Percentiles rank a stretch among this genome's conserved stretches.
These are phyloP conservation scores for Phytopythium chamaehyphon DNA, from an alignment of 352 stramenopile genomes.

Conservation along the genomic window DNA sequence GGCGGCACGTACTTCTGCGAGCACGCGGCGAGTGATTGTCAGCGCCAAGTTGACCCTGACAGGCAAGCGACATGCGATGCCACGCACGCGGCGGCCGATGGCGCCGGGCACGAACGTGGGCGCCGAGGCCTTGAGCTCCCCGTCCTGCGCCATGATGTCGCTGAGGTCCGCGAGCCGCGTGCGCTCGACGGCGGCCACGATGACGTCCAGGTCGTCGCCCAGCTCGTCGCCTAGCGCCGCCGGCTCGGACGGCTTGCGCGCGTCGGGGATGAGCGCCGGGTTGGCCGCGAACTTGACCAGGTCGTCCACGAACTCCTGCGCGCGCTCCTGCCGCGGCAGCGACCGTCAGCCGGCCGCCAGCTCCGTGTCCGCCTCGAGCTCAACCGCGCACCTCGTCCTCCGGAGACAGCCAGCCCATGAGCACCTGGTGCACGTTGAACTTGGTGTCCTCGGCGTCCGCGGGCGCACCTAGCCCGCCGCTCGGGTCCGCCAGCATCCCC, in stretches of 20 bases:
- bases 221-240: constrained; percentile 18
- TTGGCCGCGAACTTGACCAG: constrained; percentile 53
- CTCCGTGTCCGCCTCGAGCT: neutral
- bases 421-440: constrained; percentile 75
- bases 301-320: constrained; percentile 68
- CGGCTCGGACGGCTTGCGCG: constrained; percentile 18
- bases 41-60: too few species aligned
- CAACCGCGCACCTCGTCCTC: constrained; percentile 53
- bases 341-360: neutral
- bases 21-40: too few species aligned
- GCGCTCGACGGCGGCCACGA: constrained; percentile 5
- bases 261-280: constrained; percentile 45
- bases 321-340: constrained; percentile 28
- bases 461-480: constrained; percentile 17
- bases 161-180: constrained; percentile 28
- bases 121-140: constrained; percentile 70
- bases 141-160: constrained; percentile 29
- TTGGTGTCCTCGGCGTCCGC: constrained; percentile 51
- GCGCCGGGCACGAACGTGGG: constrained; percentile 59
- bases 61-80: neutral
- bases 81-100: constrained; percentile 5
- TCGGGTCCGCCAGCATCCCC: constrained; percentile 49
- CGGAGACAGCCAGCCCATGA: constrained; percentile 79
- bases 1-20: constrained; percentile 4
- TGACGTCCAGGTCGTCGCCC: constrained; percentile 9